Base-by-base conservation (phyloP, 306 rosid genomes). In the Prunus mume region DNA sequence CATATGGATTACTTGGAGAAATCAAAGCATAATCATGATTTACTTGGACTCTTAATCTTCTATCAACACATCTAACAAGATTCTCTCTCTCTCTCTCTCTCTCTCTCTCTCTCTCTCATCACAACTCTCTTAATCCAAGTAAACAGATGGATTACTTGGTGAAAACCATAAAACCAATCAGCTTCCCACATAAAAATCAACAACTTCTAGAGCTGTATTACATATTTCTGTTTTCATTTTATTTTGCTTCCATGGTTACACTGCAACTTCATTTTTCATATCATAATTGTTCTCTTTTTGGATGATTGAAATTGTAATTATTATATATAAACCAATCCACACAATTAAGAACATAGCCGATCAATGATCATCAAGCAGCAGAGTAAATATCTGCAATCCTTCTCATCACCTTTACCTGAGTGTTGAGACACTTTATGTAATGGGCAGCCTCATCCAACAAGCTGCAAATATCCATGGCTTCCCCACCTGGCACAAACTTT, bases 361-460 rank as follows among this genome's bases (percentile, higher is more conserved):
- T 24, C 65, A 38, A 38, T 38, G 28, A 9, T 6, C 6, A 57
- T 15, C 47, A 24, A 49, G 12, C 56, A 63, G 76, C 38, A 65
- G 83, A 80, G 45, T 46, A 68, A 27, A 69, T 7, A 47, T 74
- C 60, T 4, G 71, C 76, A 27, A 75, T 75, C 50, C 6, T 71
- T 76, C 12, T 38, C 86, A 83, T 78, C 55, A 75, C 70, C 71
- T 78, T 75, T 57, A 83, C 86, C 80, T 83, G 86, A 8, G 78
- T 74, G 24, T 38, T 20, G 64, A 83, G 86, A 47, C 86, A 78
- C 82, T 75, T 70, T 3, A 83, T 74, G 47, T 83, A 83, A 75
- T 83, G 80, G 2, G 80, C 80, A 75, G 80, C 80, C 82, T 83
- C 86, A 12, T 57, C 86, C 68, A 83, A 63, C 80, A 83, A 65